Conservation (phyloP, 2,329 filamentous ascomycete genomes). For the Clonostachys chloroleuca region DNA sequence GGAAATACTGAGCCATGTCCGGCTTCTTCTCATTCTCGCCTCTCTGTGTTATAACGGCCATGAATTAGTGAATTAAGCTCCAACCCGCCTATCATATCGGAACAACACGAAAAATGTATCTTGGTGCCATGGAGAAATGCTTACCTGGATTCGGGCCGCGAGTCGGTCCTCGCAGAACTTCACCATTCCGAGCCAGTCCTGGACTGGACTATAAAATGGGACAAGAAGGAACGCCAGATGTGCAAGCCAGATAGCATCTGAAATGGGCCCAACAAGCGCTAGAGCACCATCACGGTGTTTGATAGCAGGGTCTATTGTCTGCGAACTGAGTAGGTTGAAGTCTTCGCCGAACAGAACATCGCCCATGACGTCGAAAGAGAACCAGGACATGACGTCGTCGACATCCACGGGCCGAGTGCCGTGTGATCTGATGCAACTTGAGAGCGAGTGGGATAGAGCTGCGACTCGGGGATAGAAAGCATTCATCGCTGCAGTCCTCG, state of each 20-base stretch:
- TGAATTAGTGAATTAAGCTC: neutral
- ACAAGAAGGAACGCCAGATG: neutral
- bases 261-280: neutral
- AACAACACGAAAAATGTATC: neutral
- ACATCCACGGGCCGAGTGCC: neutral
- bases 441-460: too few species aligned
- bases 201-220: neutral
- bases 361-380: constrained; percentile 2
- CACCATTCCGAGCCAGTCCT: neutral
- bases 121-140: neutral
- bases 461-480: too few species aligned
- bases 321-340: neutral
- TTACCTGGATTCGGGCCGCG: neutral
- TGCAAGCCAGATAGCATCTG: neutral
- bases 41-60: neutral
- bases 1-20: neutral
- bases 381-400: neutral
- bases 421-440: neutral
- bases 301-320: neutral
- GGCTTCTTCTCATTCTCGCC: neutral
- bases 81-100: neutral
- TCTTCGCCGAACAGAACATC: neutral
- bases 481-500: too few species aligned
- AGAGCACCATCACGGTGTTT: neutral
- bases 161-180: neutral